Base-by-base conservation (phyloP, 495 filamentous ascomycete genomes). In the Amniculicola lignicola region DNA sequence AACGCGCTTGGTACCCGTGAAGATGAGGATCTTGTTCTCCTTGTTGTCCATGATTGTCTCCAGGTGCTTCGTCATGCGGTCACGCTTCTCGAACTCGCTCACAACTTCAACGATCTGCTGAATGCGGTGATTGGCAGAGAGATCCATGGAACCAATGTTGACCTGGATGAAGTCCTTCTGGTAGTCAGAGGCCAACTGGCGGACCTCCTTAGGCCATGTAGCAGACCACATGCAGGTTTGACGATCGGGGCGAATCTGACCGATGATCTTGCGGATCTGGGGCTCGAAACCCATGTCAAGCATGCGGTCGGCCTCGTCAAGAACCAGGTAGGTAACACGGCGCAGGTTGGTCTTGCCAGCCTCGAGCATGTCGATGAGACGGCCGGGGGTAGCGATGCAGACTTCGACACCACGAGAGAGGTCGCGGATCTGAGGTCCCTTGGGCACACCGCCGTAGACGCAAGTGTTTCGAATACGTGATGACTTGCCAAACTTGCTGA, bases 181-280 rank as follows among this genome's bases (percentile, higher is more conserved):
- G 79, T 94, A 98, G 70, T 98, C 93, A 27, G 87, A 79, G n/a
- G 93, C 93, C 54, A 97, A 78, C 68, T 89, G 86, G 63, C 93
- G 91, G 62, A 98, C 92, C 70, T 98, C 93, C 83, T 97, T 98
- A 58, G 93, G 93, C 93, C 93, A 98, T 6, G 93, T 98, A 64
- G 93, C 93, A 52, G 93, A 98, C 93, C 93, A 98, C 93, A 98
- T 98, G 82, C 91, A 95, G 57, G 93, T 98, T 67, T 98, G 93
- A 79, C 93, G 87, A 71, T 98, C 93, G 54, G 93, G 93, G 61
- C 93, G 89, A 76, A 98, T 98, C 77, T 98, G 93, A 43, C 86
- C 78, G 60, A 98, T 89, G 62, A 97, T 95, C 80, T 96, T 95
- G 74, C 90, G 86, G 67, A 90, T 89, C 67, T 89, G 84, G 46